Conservation (phyloP, 495 filamentous ascomycete species). For the Xylaria grammica region DNA sequence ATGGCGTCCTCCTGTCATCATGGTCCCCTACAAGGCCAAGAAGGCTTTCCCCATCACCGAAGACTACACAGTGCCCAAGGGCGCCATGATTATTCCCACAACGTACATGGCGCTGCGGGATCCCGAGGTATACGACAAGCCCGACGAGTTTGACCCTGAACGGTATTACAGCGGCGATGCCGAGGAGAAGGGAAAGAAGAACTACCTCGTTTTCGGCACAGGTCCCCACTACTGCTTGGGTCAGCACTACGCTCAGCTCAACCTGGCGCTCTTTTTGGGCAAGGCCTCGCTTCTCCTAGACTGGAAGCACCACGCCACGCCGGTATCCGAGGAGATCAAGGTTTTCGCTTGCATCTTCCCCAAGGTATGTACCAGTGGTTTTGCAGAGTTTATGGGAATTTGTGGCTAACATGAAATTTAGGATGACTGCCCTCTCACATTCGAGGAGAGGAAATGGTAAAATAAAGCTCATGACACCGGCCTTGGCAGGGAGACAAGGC, state of each 20-base stretch:
- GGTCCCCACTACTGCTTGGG: conserved; percentile 97
- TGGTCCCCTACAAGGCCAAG: conserved; percentile 96
- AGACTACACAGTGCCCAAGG: conserved; percentile 87
- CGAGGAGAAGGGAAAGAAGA: conserved; percentile 86
- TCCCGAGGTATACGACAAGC: conserved; percentile 87
- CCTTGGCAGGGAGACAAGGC: neutral
- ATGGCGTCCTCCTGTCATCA: conserved; percentile 95
- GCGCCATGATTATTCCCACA: conserved; percentile 91
- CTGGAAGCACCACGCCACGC: conserved; percentile 87
- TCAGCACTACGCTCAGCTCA: conserved; percentile 89
- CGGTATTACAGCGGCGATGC: conserved; percentile 91
- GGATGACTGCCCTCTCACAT: conserved; percentile 73
- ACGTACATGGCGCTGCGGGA: conserved; percentile 91
- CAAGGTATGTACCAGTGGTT: conserved; percentile 65
- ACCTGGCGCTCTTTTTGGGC: conserved; percentile 89
- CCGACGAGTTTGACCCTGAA: conserved; percentile 89
- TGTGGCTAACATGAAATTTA: conserved; percentile 40
- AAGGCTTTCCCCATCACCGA: conserved; percentile 92
- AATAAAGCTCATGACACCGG: conserved; percentile 3
- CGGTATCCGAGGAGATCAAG: conserved; percentile 88
- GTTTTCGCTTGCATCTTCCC: conserved; percentile 99
- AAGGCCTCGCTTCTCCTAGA: conserved; percentile 91
- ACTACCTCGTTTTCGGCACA: conserved; percentile 96
- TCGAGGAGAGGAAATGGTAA: conserved; percentile 54
- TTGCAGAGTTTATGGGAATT: neutral